These are phyloP conservation scores for Boletus bicolor DNA, from an alignment of 768 basidiomycete genomes.

Conservation along the genomic window DNA sequence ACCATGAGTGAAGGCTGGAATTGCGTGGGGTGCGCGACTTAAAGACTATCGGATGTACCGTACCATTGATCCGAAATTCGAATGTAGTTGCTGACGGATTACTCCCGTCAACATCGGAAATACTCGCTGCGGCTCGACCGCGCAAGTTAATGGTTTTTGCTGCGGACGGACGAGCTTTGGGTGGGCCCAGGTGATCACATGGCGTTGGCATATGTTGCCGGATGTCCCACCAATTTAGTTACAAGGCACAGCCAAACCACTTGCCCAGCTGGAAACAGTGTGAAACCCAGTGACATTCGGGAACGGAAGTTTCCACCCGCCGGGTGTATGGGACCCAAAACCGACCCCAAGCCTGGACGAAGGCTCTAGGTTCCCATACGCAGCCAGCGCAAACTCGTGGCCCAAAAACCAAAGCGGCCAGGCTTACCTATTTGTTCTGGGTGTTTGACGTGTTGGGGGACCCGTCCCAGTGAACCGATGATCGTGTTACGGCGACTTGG, in stretches of 20 bases:
- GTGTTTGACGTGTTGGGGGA: conserved; percentile 17
- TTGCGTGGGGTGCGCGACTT: conserved; percentile 29
- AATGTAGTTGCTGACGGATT: conserved; percentile 21
- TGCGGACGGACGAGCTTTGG: conserved; percentile 14
- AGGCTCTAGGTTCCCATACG: conserved; percentile 12
- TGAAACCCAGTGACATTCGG: conserved; percentile 26
- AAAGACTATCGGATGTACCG: conserved; percentile 24
- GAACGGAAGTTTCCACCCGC: conserved; percentile 19
- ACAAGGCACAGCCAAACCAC: conserved; percentile 28
- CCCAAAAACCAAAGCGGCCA: conserved; percentile 9
- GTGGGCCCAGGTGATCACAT: conserved; percentile 19
- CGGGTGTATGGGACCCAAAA: conserved; percentile 11
- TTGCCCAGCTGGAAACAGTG: conserved; percentile 21
- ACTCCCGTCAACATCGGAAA: conserved; percentile 27
- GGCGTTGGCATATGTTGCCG: conserved; percentile 21
- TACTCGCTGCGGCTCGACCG: conserved; percentile 8
- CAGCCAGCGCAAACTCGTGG: conserved; percentile 10
- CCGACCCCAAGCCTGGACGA: conserved; percentile 3
- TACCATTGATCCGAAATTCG: conserved; percentile 33
- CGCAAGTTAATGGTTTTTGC: conserved; percentile 15
- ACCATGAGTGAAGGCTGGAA: conserved; percentile 10
- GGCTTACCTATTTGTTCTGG: conserved; percentile 3
- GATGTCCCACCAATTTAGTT: conserved; percentile 27
- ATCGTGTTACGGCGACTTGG: conserved; percentile 20
- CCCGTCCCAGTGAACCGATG: conserved; percentile 15